Conservation (phyloP, 2,329 filamentous ascomycete species). For the Aureobasidium sp. region DNA sequence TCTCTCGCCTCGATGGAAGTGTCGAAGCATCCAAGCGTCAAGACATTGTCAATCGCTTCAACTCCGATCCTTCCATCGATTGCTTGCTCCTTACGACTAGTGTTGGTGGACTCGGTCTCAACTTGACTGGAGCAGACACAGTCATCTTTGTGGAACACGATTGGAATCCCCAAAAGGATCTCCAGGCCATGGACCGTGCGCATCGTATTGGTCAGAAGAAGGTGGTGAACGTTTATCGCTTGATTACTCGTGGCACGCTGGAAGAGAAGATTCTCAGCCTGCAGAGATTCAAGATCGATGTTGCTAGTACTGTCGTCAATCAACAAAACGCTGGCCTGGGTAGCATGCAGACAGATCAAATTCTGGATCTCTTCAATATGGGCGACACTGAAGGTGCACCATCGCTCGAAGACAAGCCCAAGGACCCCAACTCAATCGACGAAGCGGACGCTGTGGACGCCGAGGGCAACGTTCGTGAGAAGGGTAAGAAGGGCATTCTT, state of each 20-base stretch:
- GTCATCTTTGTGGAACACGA: constrained; percentile 99
- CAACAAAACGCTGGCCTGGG: constrained; percentile 93
- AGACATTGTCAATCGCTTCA: constrained; percentile 98
- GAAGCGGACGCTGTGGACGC: constrained; percentile 66
- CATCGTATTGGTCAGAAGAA: constrained; percentile 99
- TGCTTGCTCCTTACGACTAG: constrained; percentile 88
- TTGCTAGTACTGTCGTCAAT: constrained; percentile 95
- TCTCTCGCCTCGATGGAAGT: constrained; percentile 83
- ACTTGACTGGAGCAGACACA: constrained; percentile 92
- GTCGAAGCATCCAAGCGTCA: constrained; percentile 91
- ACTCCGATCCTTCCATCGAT: constrained; percentile 94
- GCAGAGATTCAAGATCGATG: constrained; percentile 98
- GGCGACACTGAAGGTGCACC: constrained; percentile 54
- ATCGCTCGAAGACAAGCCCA: constrained; percentile 20
- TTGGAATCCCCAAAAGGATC: constrained; percentile 98
- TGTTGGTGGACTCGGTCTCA: constrained; percentile 88
- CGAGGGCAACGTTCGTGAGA: constrained; percentile 82
- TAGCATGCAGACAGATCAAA: constrained; percentile 98
- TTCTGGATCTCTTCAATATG: constrained; percentile 90
- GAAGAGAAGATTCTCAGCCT: constrained; percentile 97
- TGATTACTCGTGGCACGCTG: constrained; percentile 89
- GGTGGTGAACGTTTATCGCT: constrained; percentile 96
- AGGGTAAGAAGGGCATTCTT: constrained; percentile 92
- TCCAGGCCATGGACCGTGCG: constrained; percentile 97
- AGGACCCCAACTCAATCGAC: constrained; percentile 61